Conservation (phyloP, 805 yeast species). For the Millerozyma acaciae region DNA sequence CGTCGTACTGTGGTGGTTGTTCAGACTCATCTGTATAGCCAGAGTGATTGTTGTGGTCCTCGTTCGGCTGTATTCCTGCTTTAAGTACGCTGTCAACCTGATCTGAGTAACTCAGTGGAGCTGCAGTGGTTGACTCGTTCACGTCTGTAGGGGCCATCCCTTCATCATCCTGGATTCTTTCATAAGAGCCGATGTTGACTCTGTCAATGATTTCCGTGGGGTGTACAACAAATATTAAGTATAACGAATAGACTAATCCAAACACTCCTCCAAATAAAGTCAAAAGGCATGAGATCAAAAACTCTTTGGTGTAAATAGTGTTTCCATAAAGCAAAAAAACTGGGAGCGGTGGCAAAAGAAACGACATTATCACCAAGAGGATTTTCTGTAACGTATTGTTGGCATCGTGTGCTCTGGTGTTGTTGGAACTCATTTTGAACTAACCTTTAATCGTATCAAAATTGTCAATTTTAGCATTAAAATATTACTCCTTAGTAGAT, state of each 20-base stretch:
- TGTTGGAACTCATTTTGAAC: too few relatives aligned
- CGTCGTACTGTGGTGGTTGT: conserved; percentile 24
- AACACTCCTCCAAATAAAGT: conserved; percentile 32
- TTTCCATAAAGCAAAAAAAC: conserved; percentile 27
- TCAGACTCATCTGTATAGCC: too few relatives aligned
- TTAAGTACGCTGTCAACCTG: too few relatives aligned
- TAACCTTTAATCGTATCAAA: not conserved
- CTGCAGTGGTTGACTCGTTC: not conserved
- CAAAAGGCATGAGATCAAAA: conserved; percentile 26
- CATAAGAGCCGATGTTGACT: conserved; percentile 14
- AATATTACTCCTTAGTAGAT: not conserved
- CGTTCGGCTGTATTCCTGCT: not conserved
- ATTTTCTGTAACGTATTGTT: conserved; percentile 15
- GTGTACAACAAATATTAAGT: conserved; percentile 21
- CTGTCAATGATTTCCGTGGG: conserved; percentile 6
- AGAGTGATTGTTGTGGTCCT: too few relatives aligned
- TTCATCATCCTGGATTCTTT: conserved; percentile 21
- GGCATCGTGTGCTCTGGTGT: conserved; percentile 1
- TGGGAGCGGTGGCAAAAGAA: conserved; percentile 38
- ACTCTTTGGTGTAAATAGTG: conserved; percentile 31
- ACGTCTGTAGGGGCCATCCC: conserved; percentile 5
- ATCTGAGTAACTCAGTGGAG: too few relatives aligned
- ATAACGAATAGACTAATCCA: conserved; percentile 30
- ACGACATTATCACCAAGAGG: conserved; percentile 27
- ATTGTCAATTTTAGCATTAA: conserved; percentile 1